These are phyloP conservation scores for Diaporthe citriasiana DNA, from an alignment of 2,329 filamentous ascomycete species.

Conservation along the genomic window DNA sequence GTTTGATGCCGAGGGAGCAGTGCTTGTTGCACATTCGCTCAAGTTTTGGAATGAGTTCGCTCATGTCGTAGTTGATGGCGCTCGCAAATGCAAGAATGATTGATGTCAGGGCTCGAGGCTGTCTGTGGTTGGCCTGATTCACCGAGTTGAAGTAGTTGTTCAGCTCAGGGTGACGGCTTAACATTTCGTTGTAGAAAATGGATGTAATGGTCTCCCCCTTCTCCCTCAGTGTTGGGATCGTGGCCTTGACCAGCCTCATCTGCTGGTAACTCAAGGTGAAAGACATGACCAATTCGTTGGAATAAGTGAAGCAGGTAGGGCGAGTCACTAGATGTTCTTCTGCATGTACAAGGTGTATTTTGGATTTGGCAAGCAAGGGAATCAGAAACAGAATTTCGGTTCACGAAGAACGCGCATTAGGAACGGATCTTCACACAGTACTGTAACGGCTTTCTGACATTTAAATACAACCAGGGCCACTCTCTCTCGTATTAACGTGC, in stretches of 20 bases:
- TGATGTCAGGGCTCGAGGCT: conserved; percentile 72
- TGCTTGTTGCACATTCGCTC: conserved; percentile 79
- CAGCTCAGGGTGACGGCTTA: conserved; percentile 75
- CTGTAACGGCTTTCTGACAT: neutral
- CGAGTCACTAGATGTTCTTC: neutral
- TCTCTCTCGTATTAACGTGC: neutral
- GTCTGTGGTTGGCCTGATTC: conserved; percentile 73
- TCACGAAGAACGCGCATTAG: neutral
- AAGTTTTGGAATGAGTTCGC: conserved; percentile 66
- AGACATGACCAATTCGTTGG: conserved; percentile 31
- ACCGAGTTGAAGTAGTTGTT: conserved; percentile 79
- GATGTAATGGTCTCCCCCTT: conserved; percentile 78
- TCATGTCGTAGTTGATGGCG: conserved; percentile 74
- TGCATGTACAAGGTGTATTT: neutral
- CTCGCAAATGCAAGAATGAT: conserved; percentile 79
- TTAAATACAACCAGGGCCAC: neutral
- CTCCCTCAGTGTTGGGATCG: conserved; percentile 76
- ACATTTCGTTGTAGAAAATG: conserved; percentile 80
- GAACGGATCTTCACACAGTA: neutral
- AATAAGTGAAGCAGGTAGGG: neutral
- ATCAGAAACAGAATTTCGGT: neutral
- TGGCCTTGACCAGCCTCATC: conserved; percentile 76
- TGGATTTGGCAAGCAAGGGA: neutral
- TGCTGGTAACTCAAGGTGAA: conserved; percentile 65
- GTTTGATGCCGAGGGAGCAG: conserved; percentile 75